Percentiles rank a stretch among this genome's conserved stretches.
Conservation (phyloP, 23 red algal species). For the Gracilariopsis chorda region DNA sequence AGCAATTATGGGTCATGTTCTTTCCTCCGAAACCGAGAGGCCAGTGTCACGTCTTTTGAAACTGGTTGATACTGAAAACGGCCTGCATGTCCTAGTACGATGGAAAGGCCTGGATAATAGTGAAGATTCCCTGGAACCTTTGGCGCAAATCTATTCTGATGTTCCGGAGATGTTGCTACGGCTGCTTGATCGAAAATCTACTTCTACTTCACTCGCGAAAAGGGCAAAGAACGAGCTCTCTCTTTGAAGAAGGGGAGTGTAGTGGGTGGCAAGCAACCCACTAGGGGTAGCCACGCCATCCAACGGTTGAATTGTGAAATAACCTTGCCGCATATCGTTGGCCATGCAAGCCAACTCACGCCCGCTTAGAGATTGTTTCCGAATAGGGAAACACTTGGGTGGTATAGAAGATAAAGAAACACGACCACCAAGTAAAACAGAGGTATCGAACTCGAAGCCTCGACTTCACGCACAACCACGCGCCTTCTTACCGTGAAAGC, state of each 20-base stretch:
- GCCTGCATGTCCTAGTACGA: background rate
- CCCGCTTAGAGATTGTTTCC: no score
- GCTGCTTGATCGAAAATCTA: background rate
- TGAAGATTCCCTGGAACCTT: background rate
- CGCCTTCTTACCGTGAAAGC: no score
- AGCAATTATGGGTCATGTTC: background rate
- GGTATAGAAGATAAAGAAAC: no score
- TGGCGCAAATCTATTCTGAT: background rate
- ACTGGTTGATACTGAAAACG: background rate
- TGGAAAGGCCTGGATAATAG: background rate
- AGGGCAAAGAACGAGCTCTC: background rate
- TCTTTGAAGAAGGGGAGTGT: background rate
- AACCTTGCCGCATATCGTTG: no score
- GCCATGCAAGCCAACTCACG: no score
- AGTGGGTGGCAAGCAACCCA: no score
- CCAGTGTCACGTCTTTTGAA: background rate
- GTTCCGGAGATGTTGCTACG: background rate
- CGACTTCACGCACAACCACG: no score
- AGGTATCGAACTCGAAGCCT: no score
- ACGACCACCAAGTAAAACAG: no score
- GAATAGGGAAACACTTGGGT: no score
- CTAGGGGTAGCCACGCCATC: no score
- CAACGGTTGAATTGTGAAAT: no score
- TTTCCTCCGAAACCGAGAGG: background rate
- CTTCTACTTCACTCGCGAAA: background rate